Evolutionary conservation across 2,329 filamentous ascomycete genomes (phyloP), one percentile per base, ranked within the genome.

Genomic region (Nannizzia gypsea): DNA sequence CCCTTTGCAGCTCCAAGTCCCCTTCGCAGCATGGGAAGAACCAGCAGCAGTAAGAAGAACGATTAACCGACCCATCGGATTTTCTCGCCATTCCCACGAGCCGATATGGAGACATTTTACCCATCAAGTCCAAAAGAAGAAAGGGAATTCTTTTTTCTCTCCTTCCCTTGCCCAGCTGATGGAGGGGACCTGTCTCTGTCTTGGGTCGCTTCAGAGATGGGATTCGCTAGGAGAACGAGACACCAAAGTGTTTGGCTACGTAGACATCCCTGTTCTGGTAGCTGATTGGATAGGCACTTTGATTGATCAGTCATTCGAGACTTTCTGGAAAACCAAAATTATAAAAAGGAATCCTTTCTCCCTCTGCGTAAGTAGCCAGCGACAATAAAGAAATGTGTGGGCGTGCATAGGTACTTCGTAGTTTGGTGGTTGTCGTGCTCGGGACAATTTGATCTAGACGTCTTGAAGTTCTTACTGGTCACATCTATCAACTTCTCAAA

Each of bases 141-240:
- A 36, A 36, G 31, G 3, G 31, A 36, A 36, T 36, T 36, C 31
- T 2, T 36, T 36, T 36, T 36, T 36, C 13, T 11, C 31, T 36
- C 31, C 17, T 36, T 31, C 26, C 50, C 50, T 20, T 56, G 59
- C 60, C 60, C 62, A 66, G 64, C 62, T 65, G 62, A 65, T 62
- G 63, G 64, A 61, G 63, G 64, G 64, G 62, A 38, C 57, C 9
- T 56, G 59, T 66, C 64, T 66, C 9, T 56, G 59, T 66, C 64
- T 66, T 66, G 64, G 63, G 59, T 48, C 54, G 56, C 62, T 60
- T 66, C 61, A 15, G 42, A 22, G 56, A 59, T 63, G 58, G 61
- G 64, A 66, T 66, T 66, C 64, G 64, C 62, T 60, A 60, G 26
- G 54, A 6, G 38, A 52, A 40, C 54, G 58, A 50, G 54, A 36